These are phyloP conservation scores for Fusarium humuli DNA, from an alignment of 2,329 filamentous ascomycete genomes.

Conservation along the genomic window DNA sequence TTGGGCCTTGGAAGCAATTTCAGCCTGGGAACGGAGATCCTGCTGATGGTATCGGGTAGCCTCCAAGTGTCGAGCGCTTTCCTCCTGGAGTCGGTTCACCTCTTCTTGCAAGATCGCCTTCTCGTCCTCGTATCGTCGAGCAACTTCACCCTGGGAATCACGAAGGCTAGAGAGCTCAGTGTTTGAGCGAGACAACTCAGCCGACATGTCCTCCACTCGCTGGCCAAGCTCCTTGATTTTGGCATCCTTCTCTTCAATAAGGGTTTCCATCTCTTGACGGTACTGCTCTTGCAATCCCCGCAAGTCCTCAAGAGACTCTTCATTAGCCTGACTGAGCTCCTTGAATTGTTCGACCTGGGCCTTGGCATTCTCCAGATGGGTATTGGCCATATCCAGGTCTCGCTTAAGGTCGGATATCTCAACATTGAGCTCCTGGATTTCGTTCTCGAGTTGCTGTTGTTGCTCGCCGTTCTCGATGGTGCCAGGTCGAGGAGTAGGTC, in stretches of 20 bases:
- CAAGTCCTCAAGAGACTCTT: constrained; percentile 86
- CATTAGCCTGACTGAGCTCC: constrained; percentile 84
- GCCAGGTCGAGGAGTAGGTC: constrained; percentile 72
- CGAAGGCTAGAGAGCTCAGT: constrained; percentile 83
- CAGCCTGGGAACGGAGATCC: constrained; percentile 90
- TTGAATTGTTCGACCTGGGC: constrained; percentile 89
- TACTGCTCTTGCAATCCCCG: constrained; percentile 87
- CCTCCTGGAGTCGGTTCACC: constrained; percentile 82
- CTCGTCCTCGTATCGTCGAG: constrained; percentile 80
- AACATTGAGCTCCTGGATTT: constrained; percentile 82
- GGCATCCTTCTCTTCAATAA: constrained; percentile 80
- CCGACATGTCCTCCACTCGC: constrained; percentile 83
- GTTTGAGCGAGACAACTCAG: constrained; percentile 85
- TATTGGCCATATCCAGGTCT: constrained; percentile 82
- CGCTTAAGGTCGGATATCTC: constrained; percentile 89
- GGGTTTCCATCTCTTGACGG: constrained; percentile 83
- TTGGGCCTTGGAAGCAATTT: constrained; percentile 92
- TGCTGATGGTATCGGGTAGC: constrained; percentile 88
- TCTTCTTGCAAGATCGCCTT: constrained; percentile 83
- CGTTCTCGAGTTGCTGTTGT: constrained; percentile 65
- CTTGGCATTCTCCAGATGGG: constrained; percentile 84
- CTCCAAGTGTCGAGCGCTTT: constrained; percentile 82
- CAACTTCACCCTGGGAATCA: constrained; percentile 81
- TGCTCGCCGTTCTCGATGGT: constrained; percentile 57
- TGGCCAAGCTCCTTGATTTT: constrained; percentile 85